phyloP scores from a whole-genome alignment of 441 rosid genomes.

The Jatropha multifida region DNA sequence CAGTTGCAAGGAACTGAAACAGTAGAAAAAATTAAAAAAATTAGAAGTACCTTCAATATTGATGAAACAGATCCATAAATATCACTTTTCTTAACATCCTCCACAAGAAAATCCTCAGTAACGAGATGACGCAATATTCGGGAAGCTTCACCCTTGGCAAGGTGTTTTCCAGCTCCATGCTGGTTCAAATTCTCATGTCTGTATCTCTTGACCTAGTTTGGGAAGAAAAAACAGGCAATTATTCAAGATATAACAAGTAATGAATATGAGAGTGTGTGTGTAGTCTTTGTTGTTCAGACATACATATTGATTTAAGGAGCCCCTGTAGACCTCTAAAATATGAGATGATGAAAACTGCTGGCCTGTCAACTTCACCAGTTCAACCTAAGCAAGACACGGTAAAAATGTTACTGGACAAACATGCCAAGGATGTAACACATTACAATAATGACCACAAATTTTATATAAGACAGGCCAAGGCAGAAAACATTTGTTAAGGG shows the following conservation, averaged over 20 bases:
- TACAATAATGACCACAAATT: conserved; percentile 17
- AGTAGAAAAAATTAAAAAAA: conserved; percentile 16
- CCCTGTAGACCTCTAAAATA: conserved; percentile 86
- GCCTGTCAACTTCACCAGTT: conserved; percentile 71
- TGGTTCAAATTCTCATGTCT: conserved; percentile 72
- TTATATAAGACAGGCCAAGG: neutral
- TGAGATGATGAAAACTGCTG: conserved; percentile 83
- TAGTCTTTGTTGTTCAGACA: conserved; percentile 20
- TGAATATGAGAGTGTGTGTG: neutral
- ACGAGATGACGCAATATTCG: conserved; percentile 83
- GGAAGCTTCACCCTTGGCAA: conserved; percentile 79
- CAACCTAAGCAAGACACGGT: conserved; percentile 52
- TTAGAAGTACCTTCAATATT: conserved; percentile 61
- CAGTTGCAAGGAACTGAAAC: neutral
- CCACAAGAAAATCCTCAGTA: conserved; percentile 71
- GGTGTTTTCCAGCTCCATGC: conserved; percentile 90
- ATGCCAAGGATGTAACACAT: neutral
- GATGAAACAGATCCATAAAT: conserved; percentile 88
- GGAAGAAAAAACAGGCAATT: conserved; percentile 23
- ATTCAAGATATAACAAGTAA: conserved; percentile 18
- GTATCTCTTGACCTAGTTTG: conserved; percentile 74
- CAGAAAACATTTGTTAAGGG: conserved; percentile 10
- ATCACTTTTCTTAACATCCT: conserved; percentile 95
- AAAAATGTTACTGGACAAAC: conserved; percentile 8
- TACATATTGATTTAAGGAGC: conserved; percentile 84